These are phyloP conservation scores for Dictyophora rubrovolvata DNA, from an alignment of 768 basidiomycete genomes.

Conservation along the genomic window DNA sequence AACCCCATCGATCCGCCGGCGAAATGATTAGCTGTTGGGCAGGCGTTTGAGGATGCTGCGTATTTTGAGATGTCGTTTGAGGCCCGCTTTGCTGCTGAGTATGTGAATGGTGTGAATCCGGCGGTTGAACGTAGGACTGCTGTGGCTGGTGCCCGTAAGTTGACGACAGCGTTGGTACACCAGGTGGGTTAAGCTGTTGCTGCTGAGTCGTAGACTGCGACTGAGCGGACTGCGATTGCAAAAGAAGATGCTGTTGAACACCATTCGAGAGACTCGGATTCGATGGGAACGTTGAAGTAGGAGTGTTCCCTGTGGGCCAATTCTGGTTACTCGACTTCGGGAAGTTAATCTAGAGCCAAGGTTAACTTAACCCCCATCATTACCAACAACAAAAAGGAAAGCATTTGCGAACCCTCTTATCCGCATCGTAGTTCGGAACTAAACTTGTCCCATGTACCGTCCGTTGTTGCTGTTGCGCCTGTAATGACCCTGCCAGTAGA, in stretches of 20 bases:
- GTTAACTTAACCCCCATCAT: conserved; percentile 4
- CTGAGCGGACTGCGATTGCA: conserved; percentile 17
- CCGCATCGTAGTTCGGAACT: conserved; percentile 48
- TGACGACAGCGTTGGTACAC: conserved; percentile 34
- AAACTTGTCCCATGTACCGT: conserved; percentile 6
- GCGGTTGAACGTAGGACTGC: conserved; percentile 22
- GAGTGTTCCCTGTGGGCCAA: conserved; percentile 1
- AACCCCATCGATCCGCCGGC: conserved; percentile 92
- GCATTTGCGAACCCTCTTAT: conserved; percentile 55
- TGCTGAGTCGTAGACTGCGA: conserved; percentile 23
- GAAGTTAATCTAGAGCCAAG: conserved; percentile 39
- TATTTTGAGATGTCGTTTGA: background rate
- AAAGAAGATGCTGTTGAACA: conserved; percentile 20
- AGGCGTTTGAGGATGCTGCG: conserved; percentile 66
- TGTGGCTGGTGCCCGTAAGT: conserved; percentile 29
- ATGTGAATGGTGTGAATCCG: conserved; percentile 13
- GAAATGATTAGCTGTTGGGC: conserved; percentile 88
- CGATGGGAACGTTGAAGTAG: conserved; percentile 11
- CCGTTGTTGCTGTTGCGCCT: conserved; percentile 31
- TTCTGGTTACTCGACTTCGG: conserved; percentile 34
- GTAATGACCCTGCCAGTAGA: conserved; percentile 33
- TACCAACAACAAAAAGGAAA: background rate
- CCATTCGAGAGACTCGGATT: conserved; percentile 35
- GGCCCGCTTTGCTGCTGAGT: conserved; percentile 10
- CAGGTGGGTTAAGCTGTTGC: conserved; percentile 44